phyloP scores from a whole-genome alignment of 73 alveolate genomes.

The Loxodes magnus region DNA sequence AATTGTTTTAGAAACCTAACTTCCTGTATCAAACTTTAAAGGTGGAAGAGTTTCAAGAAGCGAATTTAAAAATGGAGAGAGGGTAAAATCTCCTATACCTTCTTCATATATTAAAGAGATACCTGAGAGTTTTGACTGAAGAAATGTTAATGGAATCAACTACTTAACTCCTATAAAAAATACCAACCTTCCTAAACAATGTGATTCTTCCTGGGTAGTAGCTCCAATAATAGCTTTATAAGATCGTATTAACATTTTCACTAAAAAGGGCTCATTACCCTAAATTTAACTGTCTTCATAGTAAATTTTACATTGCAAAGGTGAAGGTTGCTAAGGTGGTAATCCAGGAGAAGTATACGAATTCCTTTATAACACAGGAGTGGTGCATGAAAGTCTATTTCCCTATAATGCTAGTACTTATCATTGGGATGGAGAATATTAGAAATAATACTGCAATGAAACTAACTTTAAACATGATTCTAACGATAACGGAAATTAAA shows the following conservation, averaged over 20 bases:
- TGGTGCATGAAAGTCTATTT: conserved; percentile 43
- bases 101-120: too few relatives aligned
- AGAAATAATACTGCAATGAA: conserved; percentile 32
- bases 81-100: too few relatives aligned
- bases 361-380: conserved; percentile 35
- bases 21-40: too few relatives aligned
- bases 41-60: too few relatives aligned
- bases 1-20: too few relatives aligned
- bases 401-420: conserved; percentile 34
- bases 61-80: too few relatives aligned
- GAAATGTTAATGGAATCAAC: conserved; percentile 43
- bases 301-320: conserved; percentile 49
- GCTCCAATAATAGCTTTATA: conserved; percentile 64
- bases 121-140: conserved; percentile 51
- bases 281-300: conserved; percentile 42
- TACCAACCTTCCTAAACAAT: conserved; percentile 49
- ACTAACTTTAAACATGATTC: conserved; percentile 25
- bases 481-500: conserved; percentile 40
- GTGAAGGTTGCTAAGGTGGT: conserved; percentile 62
- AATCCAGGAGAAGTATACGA: conserved; percentile 45
- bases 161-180: conserved; percentile 59
- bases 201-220: conserved; percentile 77
- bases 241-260: conserved; percentile 61
- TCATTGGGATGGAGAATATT: conserved; percentile 10
- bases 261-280: conserved; percentile 37